Evolutionary conservation across 2,329 filamentous ascomycete genomes (phyloP).

Genomic region (Pleomassaria siparia): DNA sequence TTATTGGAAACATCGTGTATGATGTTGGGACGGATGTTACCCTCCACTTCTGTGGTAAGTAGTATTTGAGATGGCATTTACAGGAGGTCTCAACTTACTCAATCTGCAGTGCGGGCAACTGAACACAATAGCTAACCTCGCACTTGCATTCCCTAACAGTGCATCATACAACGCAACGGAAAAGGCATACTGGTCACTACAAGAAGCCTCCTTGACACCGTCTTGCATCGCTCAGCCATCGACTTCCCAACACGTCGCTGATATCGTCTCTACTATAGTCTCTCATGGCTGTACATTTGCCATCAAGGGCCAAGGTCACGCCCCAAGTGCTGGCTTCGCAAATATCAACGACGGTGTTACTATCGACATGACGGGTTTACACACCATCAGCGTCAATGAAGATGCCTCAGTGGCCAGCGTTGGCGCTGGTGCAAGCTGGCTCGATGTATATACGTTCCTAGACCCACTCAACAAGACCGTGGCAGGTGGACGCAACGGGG

Average conservation of each 20-base stretch:
- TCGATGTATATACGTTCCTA: constrained; percentile 7
- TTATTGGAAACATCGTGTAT: neutral
- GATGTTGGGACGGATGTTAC: neutral
- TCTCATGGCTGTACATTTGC: constrained; percentile 8
- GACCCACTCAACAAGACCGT: constrained; percentile 5
- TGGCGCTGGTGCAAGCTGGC: constrained; percentile 10
- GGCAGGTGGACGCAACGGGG: constrained; percentile 7
- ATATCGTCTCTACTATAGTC: neutral
- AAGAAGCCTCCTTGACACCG: neutral
- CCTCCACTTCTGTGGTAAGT: neutral
- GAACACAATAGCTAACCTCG: neutral
- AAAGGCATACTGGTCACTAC: neutral
- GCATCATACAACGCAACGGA: neutral
- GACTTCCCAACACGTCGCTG: neutral
- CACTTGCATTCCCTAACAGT: neutral
- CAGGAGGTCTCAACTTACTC: neutral
- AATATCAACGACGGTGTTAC: constrained; percentile 22
- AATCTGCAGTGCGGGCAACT: neutral
- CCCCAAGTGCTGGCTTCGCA: constrained; percentile 6
- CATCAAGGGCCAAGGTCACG: constrained; percentile 14
- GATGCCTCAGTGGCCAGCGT: constrained; percentile 3
- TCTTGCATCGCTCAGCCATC: neutral
- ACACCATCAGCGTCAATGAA: constrained; percentile 2
- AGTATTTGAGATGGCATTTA: neutral
- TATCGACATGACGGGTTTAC: constrained; percentile 7